These are phyloP conservation scores for Symbiodinium pilosum DNA, from an alignment of 73 alveolate genomes.

Conservation along the genomic window DNA sequence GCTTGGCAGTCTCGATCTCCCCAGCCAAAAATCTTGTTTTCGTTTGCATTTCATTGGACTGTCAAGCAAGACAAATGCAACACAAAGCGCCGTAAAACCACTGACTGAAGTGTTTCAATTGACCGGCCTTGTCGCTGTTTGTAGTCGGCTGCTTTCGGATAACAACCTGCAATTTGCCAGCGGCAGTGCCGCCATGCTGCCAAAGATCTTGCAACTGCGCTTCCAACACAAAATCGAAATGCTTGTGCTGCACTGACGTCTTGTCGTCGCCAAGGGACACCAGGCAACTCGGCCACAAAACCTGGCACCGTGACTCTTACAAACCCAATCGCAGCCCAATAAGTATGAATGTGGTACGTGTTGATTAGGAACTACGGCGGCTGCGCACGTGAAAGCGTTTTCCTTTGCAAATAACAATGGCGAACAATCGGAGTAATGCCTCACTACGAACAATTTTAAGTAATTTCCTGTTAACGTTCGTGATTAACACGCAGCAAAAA, in stretches of 20 bases:
- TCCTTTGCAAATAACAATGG: background rate
- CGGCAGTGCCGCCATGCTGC: background rate
- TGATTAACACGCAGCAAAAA: too few relatives aligned
- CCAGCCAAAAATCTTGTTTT: background rate
- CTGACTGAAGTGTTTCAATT: too few relatives aligned
- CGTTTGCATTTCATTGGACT: too few relatives aligned
- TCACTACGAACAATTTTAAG: background rate
- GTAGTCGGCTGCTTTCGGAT: constrained; percentile 37
- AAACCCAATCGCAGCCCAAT: background rate
- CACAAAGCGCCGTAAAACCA: too few relatives aligned
- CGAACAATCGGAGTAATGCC: background rate
- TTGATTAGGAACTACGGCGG: too few relatives aligned
- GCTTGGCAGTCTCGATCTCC: background rate
- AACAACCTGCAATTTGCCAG: constrained; percentile 2
- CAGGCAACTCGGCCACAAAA: constrained; percentile 30
- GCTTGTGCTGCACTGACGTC: background rate
- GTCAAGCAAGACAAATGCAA: background rate
- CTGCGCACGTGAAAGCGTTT: background rate
- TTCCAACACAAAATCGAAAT: background rate
- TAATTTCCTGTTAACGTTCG: too few relatives aligned
- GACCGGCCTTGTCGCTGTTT: constrained; percentile 87
- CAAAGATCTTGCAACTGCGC: too few relatives aligned
- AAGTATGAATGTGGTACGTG: too few relatives aligned
- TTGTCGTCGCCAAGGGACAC: background rate
- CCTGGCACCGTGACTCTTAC: constrained; percentile 7